These are phyloP conservation scores for Ogataea corticis DNA, from an alignment of 805 yeast species.

Conservation along the genomic window DNA sequence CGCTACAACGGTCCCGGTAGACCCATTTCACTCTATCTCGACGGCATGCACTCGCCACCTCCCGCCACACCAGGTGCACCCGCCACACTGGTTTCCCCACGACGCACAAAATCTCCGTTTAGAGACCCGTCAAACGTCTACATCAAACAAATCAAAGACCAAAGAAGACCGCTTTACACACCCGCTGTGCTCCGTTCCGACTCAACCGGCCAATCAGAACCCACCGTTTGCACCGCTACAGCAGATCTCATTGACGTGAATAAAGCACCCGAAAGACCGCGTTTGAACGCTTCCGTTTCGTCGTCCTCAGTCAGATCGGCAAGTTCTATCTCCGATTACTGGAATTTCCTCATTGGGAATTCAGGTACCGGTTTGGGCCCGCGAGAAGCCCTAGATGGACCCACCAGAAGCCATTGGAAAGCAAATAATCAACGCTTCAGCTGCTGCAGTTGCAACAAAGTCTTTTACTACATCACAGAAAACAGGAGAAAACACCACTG, in stretches of 20 bases:
- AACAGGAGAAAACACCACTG: conserved; percentile 46
- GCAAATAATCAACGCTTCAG: conserved; percentile 63
- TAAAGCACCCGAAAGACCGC: conserved; percentile 22
- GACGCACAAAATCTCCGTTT: conserved; percentile 30
- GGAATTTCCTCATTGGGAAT: conserved; percentile 22
- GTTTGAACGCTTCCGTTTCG: conserved; percentile 18
- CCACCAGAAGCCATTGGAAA: conserved; percentile 69
- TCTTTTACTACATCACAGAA: conserved; percentile 76
- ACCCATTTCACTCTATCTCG: conserved; percentile 16
- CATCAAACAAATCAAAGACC: conserved; percentile 72
- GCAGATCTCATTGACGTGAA: conserved; percentile 16
- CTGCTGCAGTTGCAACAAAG: conserved; percentile 68
- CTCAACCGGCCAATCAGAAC: conserved; percentile 11
- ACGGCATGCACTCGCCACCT: conserved; percentile 6
- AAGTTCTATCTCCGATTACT: conserved; percentile 29
- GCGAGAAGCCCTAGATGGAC: conserved; percentile 30
- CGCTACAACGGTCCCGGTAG: conserved; percentile 7
- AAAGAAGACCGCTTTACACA: conserved; percentile 81
- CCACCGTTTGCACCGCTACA: conserved; percentile 7
- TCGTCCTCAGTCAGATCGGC: conserved; percentile 28
- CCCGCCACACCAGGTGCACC: neutral
- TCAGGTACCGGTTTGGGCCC: conserved; percentile 7
- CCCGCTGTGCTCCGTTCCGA: conserved; percentile 79
- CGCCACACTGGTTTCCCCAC: conserved; percentile 17
- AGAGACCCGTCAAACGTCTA: conserved; percentile 35